Conservation (phyloP, 2,329 filamentous ascomycete genomes). For the Apiospora sp. region DNA sequence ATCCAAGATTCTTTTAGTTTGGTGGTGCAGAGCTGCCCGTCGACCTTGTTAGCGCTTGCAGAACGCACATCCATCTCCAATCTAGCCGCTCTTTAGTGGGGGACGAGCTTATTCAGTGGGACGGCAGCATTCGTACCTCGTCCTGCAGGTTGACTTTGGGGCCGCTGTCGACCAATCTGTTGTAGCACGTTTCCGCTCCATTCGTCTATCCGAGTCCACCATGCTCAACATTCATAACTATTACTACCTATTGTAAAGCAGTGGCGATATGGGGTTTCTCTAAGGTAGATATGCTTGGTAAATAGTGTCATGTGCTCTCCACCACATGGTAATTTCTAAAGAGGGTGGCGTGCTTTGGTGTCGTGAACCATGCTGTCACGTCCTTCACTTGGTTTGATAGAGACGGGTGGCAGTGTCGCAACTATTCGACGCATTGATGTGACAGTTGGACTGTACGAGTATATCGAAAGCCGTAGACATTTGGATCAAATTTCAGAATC, state of each 20-base stretch:
- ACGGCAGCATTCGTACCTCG: not conserved
- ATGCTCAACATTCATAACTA: not conserved
- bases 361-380: not conserved
- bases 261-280: not conserved
- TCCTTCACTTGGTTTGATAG: too few relatives aligned
- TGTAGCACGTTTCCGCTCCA: not conserved
- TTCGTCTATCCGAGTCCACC: not conserved
- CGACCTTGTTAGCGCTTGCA: too few relatives aligned
- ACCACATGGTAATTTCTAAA: not conserved
- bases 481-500: not conserved
- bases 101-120: slow-evolving; percentile 9
- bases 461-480: not conserved
- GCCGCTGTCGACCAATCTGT: slow-evolving; percentile 16
- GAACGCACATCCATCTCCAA: not conserved
- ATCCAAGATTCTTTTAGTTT: not conserved
- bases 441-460: not conserved
- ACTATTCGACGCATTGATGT: not conserved
- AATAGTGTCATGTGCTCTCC: not conserved
- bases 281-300: not conserved
- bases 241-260: not conserved
- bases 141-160: not conserved
- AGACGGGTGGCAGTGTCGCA: not conserved
- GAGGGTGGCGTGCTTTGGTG: not conserved
- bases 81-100: not conserved
- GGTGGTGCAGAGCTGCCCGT: not conserved